Conservation (phyloP, 495 filamentous ascomycete genomes). For the Penicillium cosmopolitanum region DNA sequence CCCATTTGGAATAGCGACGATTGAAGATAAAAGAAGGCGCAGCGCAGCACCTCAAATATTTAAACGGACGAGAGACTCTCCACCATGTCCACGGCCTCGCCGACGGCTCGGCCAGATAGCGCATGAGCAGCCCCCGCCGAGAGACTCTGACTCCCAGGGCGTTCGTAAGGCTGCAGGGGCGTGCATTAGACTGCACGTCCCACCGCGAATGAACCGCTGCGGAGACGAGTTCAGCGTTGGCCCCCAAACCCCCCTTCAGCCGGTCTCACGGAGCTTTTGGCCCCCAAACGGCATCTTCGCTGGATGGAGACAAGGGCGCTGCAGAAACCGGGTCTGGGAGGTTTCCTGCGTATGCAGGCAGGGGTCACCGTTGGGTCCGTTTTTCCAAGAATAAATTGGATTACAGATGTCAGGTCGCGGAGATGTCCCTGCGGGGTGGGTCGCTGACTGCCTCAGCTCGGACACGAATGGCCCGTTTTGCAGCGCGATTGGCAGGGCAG, state of each 20-base stretch:
- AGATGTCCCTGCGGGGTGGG: slow-evolving; percentile 16
- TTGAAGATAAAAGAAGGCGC: slow-evolving; percentile 7
- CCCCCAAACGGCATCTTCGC: slow-evolving; percentile 8
- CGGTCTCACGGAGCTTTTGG: slow-evolving; percentile 1
- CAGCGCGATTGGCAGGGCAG: slow-evolving; percentile 4
- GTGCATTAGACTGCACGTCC: slow-evolving; percentile 21
- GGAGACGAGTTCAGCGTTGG: slow-evolving; percentile 7
- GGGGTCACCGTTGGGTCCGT: slow-evolving; percentile 8
- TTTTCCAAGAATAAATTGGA: slow-evolving; percentile 24
- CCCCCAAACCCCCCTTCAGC: slow-evolving; percentile 27
- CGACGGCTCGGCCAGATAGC: slow-evolving; percentile 12
- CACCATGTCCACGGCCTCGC: slow-evolving; percentile 9
- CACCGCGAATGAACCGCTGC: slow-evolving; percentile 17
- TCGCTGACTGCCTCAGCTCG: slow-evolving; percentile 24
- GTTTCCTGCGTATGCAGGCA: slow-evolving; percentile 13
- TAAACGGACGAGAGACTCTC: neutral
- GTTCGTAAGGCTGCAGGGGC: slow-evolving; percentile 33
- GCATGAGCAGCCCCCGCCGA: slow-evolving; percentile 5
- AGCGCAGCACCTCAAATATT: slow-evolving; percentile 7
- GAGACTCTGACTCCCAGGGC: neutral
- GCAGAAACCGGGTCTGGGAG: slow-evolving; percentile 14
- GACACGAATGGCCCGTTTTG: slow-evolving; percentile 12
- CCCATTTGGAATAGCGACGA: slow-evolving; percentile 8
- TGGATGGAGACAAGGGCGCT: neutral
- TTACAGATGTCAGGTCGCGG: neutral